These are phyloP conservation scores for Lathyrus sativus DNA, from an alignment of 306 rosid genomes.

Conservation along the genomic window DNA sequence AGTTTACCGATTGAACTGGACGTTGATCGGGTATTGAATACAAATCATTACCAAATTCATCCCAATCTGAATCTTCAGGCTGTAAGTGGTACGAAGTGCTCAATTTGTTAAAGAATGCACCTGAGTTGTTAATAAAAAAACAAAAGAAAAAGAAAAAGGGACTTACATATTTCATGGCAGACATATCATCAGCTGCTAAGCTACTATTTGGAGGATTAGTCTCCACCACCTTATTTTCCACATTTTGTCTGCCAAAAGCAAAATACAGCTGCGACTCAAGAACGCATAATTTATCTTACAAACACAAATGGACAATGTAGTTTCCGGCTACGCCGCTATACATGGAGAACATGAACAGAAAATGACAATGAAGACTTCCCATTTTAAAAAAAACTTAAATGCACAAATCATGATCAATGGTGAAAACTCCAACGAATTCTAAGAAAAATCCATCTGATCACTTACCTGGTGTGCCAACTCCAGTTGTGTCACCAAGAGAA, in stretches of 20 bases:
- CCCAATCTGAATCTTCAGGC: constrained; percentile 93
- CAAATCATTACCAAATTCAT: constrained; percentile 95
- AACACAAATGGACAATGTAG: not conserved
- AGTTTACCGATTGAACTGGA: constrained; percentile 66
- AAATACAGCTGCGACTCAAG: constrained; percentile 35
- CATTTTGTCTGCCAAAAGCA: constrained; percentile 64
- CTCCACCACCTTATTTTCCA: constrained; percentile 59
- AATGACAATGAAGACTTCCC: constrained; percentile 9
- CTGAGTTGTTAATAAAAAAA: not conserved
- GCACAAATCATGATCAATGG: constrained; percentile 36
- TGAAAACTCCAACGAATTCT: too few relatives aligned
- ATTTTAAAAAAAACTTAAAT: constrained; percentile 19
- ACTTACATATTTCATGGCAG: constrained; percentile 71
- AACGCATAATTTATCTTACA: constrained; percentile 29
- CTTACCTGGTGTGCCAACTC: too few relatives aligned
- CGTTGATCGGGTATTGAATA: constrained; percentile 81
- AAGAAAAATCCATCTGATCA: too few relatives aligned
- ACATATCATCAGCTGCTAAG: constrained; percentile 51
- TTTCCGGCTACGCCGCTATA: constrained; percentile 14
- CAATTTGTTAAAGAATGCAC: constrained; percentile 7
- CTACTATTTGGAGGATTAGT: constrained; percentile 57
- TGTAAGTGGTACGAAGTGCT: constrained; percentile 42
- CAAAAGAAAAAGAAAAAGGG: constrained; percentile 11
- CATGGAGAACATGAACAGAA: constrained; percentile 20
- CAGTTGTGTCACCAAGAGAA: too few relatives aligned